A percentile compares a stretch with the other conserved stretches of the same genome.
Conservation (phyloP, 1,284 basidiomycete genomes). For the Ceratobasidium papillatum region DNA sequence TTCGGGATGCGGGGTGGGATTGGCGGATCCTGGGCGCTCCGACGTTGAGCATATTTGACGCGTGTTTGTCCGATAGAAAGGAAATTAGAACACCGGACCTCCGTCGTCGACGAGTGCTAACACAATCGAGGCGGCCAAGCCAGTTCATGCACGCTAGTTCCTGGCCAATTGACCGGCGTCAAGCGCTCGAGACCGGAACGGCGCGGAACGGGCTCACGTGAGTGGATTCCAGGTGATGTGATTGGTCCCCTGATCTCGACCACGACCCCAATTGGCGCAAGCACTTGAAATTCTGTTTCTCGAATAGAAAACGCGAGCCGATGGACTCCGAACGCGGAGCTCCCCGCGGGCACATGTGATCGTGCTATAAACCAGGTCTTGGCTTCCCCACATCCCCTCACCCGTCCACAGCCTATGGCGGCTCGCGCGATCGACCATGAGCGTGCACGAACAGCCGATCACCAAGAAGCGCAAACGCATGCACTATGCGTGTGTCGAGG, state of each 20-base stretch:
- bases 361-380: not conserved
- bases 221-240: not conserved
- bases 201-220: not conserved
- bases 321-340: not conserved
- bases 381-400: conserved; percentile 10
- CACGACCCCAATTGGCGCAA: not conserved
- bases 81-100: too few relatives aligned
- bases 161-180: too few relatives aligned
- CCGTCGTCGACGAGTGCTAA: not conserved
- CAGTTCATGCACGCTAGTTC: not conserved
- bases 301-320: too few relatives aligned
- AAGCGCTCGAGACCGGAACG: not conserved
- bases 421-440: conserved; percentile 12
- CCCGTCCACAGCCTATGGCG: conserved; percentile 28
- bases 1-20: too few relatives aligned
- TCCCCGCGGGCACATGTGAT: conserved; percentile 6
- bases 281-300: too few relatives aligned
- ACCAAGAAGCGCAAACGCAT: conserved; percentile 37
- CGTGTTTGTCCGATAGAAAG: too few relatives aligned
- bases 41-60: too few relatives aligned
- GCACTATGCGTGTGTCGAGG: conserved; percentile 37
- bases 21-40: too few relatives aligned
- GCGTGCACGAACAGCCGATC: conserved; percentile 8
- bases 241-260: not conserved
- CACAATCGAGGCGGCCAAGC: not conserved